Conservation (phyloP, 176 grass and related monocot species). For the Chrysopogon serrulatus region DNA sequence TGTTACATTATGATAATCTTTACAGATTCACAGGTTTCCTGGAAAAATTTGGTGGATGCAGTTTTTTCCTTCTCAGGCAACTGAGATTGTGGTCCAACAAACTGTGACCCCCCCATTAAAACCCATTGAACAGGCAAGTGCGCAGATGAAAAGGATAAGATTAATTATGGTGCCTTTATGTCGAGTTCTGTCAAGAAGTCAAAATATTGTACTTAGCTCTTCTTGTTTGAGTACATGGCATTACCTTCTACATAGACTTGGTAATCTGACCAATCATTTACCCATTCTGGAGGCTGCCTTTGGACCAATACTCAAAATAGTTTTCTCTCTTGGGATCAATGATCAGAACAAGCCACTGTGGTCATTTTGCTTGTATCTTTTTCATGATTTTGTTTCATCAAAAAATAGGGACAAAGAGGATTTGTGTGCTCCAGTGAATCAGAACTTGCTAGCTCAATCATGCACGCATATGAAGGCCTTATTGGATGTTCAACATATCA, state of each 20-base stretch:
- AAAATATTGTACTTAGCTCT: slow-evolving; percentile 43
- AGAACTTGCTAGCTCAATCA: slow-evolving; percentile 19
- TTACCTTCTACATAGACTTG: slow-evolving; percentile 77
- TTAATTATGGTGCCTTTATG: slow-evolving; percentile 72
- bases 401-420: slow-evolving; percentile 33
- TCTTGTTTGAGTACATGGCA: slow-evolving; percentile 76
- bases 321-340: slow-evolving; percentile 52
- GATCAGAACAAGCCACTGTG: slow-evolving; percentile 49
- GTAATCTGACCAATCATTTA: slow-evolving; percentile 51
- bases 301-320: slow-evolving; percentile 59
- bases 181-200: slow-evolving; percentile 62
- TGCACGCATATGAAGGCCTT: slow-evolving; percentile 22
- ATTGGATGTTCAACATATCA: slow-evolving; percentile 36
- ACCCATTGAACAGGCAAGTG: slow-evolving; percentile 10
- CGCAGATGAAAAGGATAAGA: slow-evolving; percentile 65
- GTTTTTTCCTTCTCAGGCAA: slow-evolving; percentile 42
- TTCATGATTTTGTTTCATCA: slow-evolving; percentile 58
- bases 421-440: not conserved
- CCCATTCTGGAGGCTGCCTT: slow-evolving; percentile 54
- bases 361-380: slow-evolving; percentile 65
- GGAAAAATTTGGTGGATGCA: slow-evolving; percentile 82
- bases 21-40: slow-evolving; percentile 59
- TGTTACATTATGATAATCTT: slow-evolving; percentile 14
- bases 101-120: not conserved
- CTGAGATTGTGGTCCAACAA: slow-evolving; percentile 22